Base-by-base conservation (phyloP, 1,284 basidiomycete species). In the Irpex lacteus region DNA sequence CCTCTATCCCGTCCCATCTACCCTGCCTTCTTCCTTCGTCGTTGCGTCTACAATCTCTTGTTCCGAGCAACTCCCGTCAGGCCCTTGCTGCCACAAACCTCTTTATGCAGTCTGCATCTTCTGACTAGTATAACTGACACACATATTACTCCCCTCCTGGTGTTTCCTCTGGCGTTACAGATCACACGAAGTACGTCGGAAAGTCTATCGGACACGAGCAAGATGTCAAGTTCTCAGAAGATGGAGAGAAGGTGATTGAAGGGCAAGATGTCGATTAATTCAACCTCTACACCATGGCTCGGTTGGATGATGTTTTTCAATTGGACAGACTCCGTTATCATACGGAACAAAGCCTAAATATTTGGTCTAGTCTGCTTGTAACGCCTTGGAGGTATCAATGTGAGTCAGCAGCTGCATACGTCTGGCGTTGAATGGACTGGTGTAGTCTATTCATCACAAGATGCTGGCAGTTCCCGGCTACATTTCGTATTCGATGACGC, bases 141-240 rank as follows among this genome's bases (percentile, higher is more conserved):
- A 9, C 15, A 3, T 44, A 44, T 44, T 44, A 15, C 15, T 44
- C 40, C 15, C 40, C 15, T 44, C 8, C 15, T 9, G 40, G 40
- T 9, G 8, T 44, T 9, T 11, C 8, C 40, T 44, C 40, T 53
- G 18, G 18, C 5, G 11, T 15, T 40, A 55, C 66, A 93, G 91
- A 87, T 68, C 94, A 96, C 72, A 96, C 94, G 5, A 96, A 97
- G 75, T 96, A 93, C 70, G 82, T 96, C 64, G 92, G 91, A 13
- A 91, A 86, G 73, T 92, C 91, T 5, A 81, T 84, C 13, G 80
- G 79, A 3, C 86, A 92, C 70, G 76, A 81, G 66, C 83, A 91
- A 65, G 94, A 95, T 69, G 87, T 96, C 58, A 90, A 86, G 70
- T 91, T 96, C 67, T 91, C 92, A 2, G 84, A 86, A 60, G 88